These are phyloP conservation scores for Suhomyces choctaworum DNA, from an alignment of 1,139 yeast species.

Conservation along the genomic window DNA sequence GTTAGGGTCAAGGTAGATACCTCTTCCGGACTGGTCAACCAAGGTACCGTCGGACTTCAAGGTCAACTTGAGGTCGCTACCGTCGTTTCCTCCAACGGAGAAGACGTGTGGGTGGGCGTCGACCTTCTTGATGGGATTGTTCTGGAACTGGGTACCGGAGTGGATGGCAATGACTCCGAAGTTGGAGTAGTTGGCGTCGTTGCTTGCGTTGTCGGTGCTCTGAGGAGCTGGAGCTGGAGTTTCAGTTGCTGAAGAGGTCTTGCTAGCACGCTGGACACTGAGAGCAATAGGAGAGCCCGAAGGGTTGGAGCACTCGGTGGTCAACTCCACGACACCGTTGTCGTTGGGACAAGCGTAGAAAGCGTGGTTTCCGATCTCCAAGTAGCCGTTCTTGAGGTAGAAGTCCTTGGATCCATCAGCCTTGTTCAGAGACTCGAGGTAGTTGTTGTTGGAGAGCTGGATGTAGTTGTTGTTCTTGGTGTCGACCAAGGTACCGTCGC, in stretches of 20 bases:
- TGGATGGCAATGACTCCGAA: constrained; percentile 22
- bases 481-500: constrained; percentile 25
- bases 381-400: constrained; percentile 18
- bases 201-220: constrained; percentile 8
- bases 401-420: constrained; percentile 22
- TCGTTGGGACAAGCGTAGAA: constrained; percentile 25
- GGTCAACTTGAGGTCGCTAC: constrained; percentile 23
- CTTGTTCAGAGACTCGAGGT: constrained; percentile 17
- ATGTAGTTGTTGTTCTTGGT: constrained; percentile 18
- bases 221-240: constrained; percentile 7
- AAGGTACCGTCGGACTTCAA: constrained; percentile 28
- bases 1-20: constrained; percentile 25
- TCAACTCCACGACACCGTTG: constrained; percentile 15
- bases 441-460: constrained; percentile 17
- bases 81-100: constrained; percentile 34
- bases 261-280: constrained; percentile 6
- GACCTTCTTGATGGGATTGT: constrained; percentile 28
- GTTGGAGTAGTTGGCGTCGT: constrained; percentile 5
- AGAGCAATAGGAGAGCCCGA: constrained; percentile 17
- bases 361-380: constrained; percentile 15
- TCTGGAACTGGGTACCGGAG: constrained; percentile 25
- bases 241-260: constrained; percentile 2
- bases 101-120: constrained; percentile 31
- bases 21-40: constrained; percentile 30
- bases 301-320: constrained; percentile 11